Evolutionary conservation across 2,329 filamentous ascomycete species (phyloP).

Genomic region (Dactylellina leptospora): DNA sequence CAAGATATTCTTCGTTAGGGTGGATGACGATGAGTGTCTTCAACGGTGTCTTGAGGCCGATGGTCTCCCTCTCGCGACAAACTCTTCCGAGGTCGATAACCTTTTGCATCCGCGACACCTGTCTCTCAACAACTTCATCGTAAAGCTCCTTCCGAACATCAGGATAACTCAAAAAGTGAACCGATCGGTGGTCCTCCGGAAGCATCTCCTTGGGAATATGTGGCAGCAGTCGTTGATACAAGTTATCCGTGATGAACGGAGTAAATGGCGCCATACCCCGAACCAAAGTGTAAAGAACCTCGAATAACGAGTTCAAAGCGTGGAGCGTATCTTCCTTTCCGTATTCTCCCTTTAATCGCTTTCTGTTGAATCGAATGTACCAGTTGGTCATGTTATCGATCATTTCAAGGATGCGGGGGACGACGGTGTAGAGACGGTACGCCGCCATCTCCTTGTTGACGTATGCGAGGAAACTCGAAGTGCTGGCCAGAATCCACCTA

Average conservation of each 20-base stretch:
- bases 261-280: slow-evolving; percentile 92
- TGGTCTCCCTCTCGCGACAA: slow-evolving; percentile 81
- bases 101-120: slow-evolving; percentile 89
- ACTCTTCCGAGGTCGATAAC: slow-evolving; percentile 91
- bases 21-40: slow-evolving; percentile 91
- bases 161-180: slow-evolving; percentile 92
- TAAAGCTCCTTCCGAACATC: slow-evolving; percentile 89
- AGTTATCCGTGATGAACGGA: slow-evolving; percentile 93
- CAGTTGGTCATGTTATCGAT: slow-evolving; percentile 98
- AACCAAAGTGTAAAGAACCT: slow-evolving; percentile 88
- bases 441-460: slow-evolving; percentile 91
- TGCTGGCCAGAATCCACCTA: slow-evolving; percentile 90
- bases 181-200: slow-evolving; percentile 79
- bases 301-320: slow-evolving; percentile 91
- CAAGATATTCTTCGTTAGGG: slow-evolving; percentile 79
- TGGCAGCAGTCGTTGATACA: slow-evolving; percentile 83
- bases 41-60: slow-evolving; percentile 85
- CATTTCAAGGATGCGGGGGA: slow-evolving; percentile 80
- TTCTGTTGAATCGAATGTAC: slow-evolving; percentile 96
- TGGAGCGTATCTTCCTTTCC: slow-evolving; percentile 86
- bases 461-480: slow-evolving; percentile 88
- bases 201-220: slow-evolving; percentile 78
- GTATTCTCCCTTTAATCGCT: slow-evolving; percentile 87
- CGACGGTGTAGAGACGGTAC: slow-evolving; percentile 88
- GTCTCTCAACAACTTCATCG: slow-evolving; percentile 82